Percentiles rank a stretch among this genome's conserved stretches.
Evolutionary conservation across 352 stramenopile genomes (phyloP).

Genomic region (Peronosclerospora sorghi): DNA sequence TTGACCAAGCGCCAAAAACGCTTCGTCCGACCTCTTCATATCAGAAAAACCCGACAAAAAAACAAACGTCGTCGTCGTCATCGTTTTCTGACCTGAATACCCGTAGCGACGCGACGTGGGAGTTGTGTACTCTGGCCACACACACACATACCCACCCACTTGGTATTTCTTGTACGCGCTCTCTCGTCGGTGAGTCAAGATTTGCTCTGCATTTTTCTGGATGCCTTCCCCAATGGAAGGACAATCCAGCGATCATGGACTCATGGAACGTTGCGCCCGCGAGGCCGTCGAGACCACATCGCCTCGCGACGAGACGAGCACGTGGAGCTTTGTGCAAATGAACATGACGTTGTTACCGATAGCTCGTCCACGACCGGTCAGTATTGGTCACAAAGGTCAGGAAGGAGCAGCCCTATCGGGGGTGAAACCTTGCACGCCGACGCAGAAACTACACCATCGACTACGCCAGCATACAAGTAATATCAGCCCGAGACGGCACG

Average conservation of each 20-base stretch:
- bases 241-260: slow-evolving; percentile 2
- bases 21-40: background rate
- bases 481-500: slow-evolving; percentile 58
- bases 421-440: slow-evolving; percentile 53
- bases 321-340: slow-evolving; percentile 81
- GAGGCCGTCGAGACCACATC: slow-evolving; percentile 3
- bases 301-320: slow-evolving; percentile 12
- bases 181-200: background rate
- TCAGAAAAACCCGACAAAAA: background rate
- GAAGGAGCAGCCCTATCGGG: slow-evolving; percentile 23
- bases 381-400: slow-evolving; percentile 27
- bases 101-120: background rate
- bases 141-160: background rate
- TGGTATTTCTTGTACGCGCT: too few relatives aligned
- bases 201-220: slow-evolving; percentile 2
- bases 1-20: background rate
- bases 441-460: slow-evolving; percentile 45
- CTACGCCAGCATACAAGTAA: slow-evolving; percentile 37
- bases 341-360: slow-evolving; percentile 78
- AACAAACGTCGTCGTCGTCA: background rate
- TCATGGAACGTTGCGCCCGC: slow-evolving; percentile 12
- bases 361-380: slow-evolving; percentile 50
- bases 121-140: background rate
- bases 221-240: slow-evolving; percentile 1
- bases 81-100: background rate